Evolutionary conservation across 371 early-diverging fungal species (phyloP), one percentile per base, ranked within the genome.

Genomic region (Circinella umbellata): DNA sequence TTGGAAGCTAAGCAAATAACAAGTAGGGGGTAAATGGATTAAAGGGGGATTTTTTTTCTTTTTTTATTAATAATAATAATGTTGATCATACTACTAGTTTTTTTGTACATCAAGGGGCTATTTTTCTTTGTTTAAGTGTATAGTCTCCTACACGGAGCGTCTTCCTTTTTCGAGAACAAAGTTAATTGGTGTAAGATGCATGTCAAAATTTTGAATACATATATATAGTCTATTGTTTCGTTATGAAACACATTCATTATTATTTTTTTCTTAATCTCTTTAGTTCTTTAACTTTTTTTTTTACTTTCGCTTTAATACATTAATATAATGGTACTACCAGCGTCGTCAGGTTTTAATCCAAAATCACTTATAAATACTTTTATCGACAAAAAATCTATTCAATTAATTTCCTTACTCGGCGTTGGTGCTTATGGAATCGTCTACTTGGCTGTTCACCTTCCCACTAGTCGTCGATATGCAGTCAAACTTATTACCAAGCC

Each of bases 391-490:
- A 60, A 72, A 36, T 75, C 76, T n/a, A 76, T 84, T 20, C 72
- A 77, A 39, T 65, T 84, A 0, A 67, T 74, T 7, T 81, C 84
- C 1, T 73, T 93, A n/a, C 80, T 93, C 36, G 93, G 93, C 59
- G 72, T 84, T 34, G 92, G 93, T 5, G 88, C 91, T 4, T 92
- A 91, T 66, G 91, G 91, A 27, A 85, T 90, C 27, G 92, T 93
- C 63, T 91, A 87, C 70, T 76, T 80, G 57, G 83, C 89, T 34
- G 74, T 78, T 17, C 75, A 84, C 57, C 66, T 79, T 10, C 72
- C 64, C 14, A 82, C 84, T 18, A 69, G 76, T 68, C 70, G 74
- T 49, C 70, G 64, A n/a, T 82, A 79, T 60, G 93, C 93, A 53
- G 89, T 92, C 64, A 93, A 93, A 76, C 72, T 84, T 18, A 79